Evolutionary conservation across 2,329 filamentous ascomycete species (phyloP), one percentile per base, ranked within the genome.

Genomic region (Pleoardoris graminearum): DNA sequence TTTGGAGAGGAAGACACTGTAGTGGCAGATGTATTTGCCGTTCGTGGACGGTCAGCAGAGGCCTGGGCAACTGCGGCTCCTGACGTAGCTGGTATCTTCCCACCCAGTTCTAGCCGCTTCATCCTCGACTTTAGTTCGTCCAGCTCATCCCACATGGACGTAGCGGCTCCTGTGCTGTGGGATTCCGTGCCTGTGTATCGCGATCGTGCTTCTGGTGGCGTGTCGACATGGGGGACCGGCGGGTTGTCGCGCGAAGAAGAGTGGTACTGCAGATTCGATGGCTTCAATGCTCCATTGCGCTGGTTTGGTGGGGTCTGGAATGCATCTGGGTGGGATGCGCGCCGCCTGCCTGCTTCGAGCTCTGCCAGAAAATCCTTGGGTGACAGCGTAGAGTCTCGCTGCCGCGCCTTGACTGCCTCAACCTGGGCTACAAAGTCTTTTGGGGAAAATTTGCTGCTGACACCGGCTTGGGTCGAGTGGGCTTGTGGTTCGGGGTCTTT

Each of bases 61-160:
- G 84, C 81, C 58, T 85, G 83, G n/a, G 69, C 64, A 6, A 73
- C 62, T 2, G 90, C 89, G 2, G 90, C 90, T 30, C 87, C 89
- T 2, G 91, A 93, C 1, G 89, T 91, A 0, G 90, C 78, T 0
- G 92, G 91, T 29, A 94, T 77, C 73, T 95, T 96, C 53, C 92
- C 92, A 2, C 90, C 95, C 61, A 95, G 75, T 72, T 97, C 94
- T 8, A 99, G 82, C 54, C 91, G 89, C 62, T 90, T 87, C 63
- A 99, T 96, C 25, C 94, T 85, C 35, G 90, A 94, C 72, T 97
- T 97, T 41, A 99, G 77, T 59, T 97, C 94, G 63, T 97, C 94
- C 23, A 99, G 77, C 73, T 99, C 94, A 69, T 97, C 94, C 94
- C 94, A 99, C 2, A 99, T 90, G 0, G 91, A 97, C 1, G 91